phyloP scores from a whole-genome alignment of 257 asterid genomes.

The Verbena officinalis region DNA sequence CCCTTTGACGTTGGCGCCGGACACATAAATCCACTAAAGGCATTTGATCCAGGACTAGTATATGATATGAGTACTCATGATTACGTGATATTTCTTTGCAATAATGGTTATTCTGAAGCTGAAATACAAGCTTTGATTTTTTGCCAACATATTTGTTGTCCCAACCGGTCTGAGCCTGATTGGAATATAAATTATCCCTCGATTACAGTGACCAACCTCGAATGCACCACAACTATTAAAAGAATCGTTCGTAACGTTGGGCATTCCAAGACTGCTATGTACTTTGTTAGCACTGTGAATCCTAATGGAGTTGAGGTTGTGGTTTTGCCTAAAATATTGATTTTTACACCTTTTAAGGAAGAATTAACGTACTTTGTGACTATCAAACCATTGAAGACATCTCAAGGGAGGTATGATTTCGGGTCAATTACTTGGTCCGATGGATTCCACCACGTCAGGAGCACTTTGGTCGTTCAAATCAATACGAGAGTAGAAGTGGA shows the following conservation, averaged over 20 bases:
- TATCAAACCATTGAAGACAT: slow-evolving; percentile 39
- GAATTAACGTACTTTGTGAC: slow-evolving; percentile 46
- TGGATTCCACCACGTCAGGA: slow-evolving; percentile 55
- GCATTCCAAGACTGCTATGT: slow-evolving; percentile 33
- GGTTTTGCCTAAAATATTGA: slow-evolving; percentile 51
- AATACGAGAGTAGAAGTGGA: slow-evolving; percentile 29
- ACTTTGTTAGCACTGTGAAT: slow-evolving; percentile 40
- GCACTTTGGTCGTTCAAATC: slow-evolving; percentile 59
- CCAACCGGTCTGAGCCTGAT: slow-evolving; percentile 16
- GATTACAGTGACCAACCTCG: slow-evolving; percentile 44
- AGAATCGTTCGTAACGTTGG: slow-evolving; percentile 43
- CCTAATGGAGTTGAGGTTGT: slow-evolving; percentile 58
- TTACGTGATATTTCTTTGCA: slow-evolving; percentile 51
- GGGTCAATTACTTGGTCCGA: slow-evolving; percentile 68
- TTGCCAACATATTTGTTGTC: slow-evolving; percentile 32
- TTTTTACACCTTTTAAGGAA: slow-evolving; percentile 45
- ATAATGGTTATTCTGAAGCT: slow-evolving; percentile 37
- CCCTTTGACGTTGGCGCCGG: slow-evolving; percentile 77
- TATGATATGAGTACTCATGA: slow-evolving; percentile 50
- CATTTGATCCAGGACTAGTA: slow-evolving; percentile 69
- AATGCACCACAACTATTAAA: slow-evolving; percentile 34
- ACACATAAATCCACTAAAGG: slow-evolving; percentile 54
- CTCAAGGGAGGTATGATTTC: slow-evolving; percentile 48
- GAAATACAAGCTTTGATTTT: slow-evolving; percentile 38
- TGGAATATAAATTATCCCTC: slow-evolving; percentile 55